phyloP scores from a whole-genome alignment of 805 yeast genomes.

The Yarrowia sp. region DNA sequence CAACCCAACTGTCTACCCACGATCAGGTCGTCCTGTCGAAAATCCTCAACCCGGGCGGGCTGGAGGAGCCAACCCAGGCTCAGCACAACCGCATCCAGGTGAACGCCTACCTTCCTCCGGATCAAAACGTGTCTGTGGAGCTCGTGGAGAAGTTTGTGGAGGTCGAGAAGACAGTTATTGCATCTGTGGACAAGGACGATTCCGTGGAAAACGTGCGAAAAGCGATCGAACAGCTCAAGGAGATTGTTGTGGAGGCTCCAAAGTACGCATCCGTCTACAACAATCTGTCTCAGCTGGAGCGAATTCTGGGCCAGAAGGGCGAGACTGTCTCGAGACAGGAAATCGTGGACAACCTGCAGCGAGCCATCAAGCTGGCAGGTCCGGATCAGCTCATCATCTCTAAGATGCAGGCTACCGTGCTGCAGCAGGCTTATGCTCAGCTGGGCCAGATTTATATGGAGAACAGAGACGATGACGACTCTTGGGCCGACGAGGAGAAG shows the following conservation, averaged over 20 bases:
- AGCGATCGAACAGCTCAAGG: conserved; percentile 31
- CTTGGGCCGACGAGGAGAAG: conserved; percentile 36
- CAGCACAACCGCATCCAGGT: conserved; percentile 28
- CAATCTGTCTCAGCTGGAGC: conserved; percentile 38
- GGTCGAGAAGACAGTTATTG: conserved; percentile 33
- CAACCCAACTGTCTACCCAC: conserved; percentile 27
- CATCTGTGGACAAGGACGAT: conserved; percentile 27
- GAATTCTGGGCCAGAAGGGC: conserved; percentile 11
- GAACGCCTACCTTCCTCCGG: conserved; percentile 33
- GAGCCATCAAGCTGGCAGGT: conserved; percentile 36
- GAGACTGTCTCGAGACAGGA: conserved; percentile 8
- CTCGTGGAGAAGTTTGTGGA: conserved; percentile 30
- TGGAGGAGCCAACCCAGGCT: conserved; percentile 19
- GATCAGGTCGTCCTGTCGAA: conserved; percentile 28
- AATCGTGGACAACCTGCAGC: conserved; percentile 33
- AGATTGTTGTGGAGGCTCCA: conserved; percentile 34
- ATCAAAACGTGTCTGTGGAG: conserved; percentile 30
- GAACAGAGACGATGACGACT: conserved; percentile 18
- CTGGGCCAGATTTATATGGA: conserved; percentile 36
- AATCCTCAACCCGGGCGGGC: conserved; percentile 28
- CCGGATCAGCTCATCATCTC: conserved; percentile 33
- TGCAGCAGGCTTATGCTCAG: conserved; percentile 38
- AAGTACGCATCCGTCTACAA: conserved; percentile 39
- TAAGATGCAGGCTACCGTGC: conserved; percentile 37
- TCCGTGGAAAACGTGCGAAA: background rate